Evolutionary conservation across 495 filamentous ascomycete species (phyloP).

Genomic region (Penicillium odoratum): DNA sequence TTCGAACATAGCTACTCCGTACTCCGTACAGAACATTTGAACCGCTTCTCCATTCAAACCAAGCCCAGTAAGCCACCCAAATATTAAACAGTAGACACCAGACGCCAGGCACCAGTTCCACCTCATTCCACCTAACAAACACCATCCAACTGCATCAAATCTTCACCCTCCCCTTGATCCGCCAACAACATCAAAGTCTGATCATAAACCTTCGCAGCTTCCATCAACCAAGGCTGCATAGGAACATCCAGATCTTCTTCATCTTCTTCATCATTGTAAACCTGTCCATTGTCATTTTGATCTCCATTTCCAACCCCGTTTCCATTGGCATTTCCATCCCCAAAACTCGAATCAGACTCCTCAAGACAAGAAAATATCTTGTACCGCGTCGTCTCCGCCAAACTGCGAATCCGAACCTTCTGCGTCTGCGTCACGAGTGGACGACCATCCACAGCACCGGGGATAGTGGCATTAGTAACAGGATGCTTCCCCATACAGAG

Average conservation of each 20-base stretch:
- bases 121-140: constrained; percentile 5
- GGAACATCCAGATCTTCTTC: constrained; percentile 27
- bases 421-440: constrained; percentile 62
- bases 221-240: constrained; percentile 55
- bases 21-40: background rate
- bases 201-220: constrained; percentile 75
- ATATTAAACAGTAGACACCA: background rate
- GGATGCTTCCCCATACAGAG: constrained; percentile 66
- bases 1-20: background rate
- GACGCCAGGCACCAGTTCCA: background rate
- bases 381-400: constrained; percentile 57
- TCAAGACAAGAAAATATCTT: constrained; percentile 52
- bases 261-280: constrained; percentile 27
- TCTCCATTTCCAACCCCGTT: background rate
- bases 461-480: constrained; percentile 61
- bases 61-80: background rate
- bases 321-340: constrained; percentile 20
- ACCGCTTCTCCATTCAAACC: background rate
- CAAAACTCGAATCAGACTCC: constrained; percentile 31
- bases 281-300: constrained; percentile 3
- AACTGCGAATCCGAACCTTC: constrained; percentile 77
- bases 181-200: constrained; percentile 71
- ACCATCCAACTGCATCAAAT: background rate
- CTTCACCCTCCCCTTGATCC: constrained; percentile 40
- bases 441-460: constrained; percentile 55